Conservation (phyloP, 805 yeast genomes). For the Candida anglica region DNA sequence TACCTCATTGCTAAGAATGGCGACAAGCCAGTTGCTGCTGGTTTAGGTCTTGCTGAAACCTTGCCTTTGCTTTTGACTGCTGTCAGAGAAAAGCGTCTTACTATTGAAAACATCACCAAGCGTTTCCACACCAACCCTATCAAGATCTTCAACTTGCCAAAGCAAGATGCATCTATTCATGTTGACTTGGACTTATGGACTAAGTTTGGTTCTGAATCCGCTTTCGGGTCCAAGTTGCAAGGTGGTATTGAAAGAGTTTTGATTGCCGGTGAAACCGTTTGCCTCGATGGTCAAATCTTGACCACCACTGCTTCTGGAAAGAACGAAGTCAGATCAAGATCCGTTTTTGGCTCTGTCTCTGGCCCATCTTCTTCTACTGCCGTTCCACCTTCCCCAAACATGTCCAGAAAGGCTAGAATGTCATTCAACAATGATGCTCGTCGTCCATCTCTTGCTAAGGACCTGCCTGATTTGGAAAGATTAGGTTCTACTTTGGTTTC, state of each 20-base stretch:
- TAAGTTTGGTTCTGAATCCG: conserved; percentile 42
- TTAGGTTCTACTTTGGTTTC: conserved; percentile 68
- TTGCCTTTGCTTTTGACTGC: conserved; percentile 81
- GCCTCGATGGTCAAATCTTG: conserved; percentile 76
- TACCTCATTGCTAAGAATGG: conserved; percentile 63
- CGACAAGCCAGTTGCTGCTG: conserved; percentile 60
- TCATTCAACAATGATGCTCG: conserved; percentile 30
- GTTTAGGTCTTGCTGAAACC: conserved; percentile 75
- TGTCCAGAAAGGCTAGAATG: conserved; percentile 33
- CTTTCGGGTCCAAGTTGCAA: conserved; percentile 42
- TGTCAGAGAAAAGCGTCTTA: conserved; percentile 66
- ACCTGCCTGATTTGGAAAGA: conserved; percentile 41
- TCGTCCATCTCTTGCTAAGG: conserved; percentile 35
- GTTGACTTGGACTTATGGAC: conserved; percentile 60
- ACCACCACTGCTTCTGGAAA: conserved; percentile 60
- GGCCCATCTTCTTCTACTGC: conserved; percentile 22
- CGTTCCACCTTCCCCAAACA: conserved; percentile 37
- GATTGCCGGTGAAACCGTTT: conserved; percentile 72
- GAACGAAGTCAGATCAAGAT: conserved; percentile 41
- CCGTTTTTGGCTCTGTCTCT: conserved; percentile 26
- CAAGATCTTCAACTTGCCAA: conserved; percentile 76
- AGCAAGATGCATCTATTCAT: conserved; percentile 76
- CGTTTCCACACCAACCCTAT: conserved; percentile 82
- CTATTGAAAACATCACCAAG: conserved; percentile 65
- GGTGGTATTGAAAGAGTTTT: conserved; percentile 91